Evolutionary conservation across 805 yeast species (phyloP).

Genomic region (Cephaloascus fragrans): DNA sequence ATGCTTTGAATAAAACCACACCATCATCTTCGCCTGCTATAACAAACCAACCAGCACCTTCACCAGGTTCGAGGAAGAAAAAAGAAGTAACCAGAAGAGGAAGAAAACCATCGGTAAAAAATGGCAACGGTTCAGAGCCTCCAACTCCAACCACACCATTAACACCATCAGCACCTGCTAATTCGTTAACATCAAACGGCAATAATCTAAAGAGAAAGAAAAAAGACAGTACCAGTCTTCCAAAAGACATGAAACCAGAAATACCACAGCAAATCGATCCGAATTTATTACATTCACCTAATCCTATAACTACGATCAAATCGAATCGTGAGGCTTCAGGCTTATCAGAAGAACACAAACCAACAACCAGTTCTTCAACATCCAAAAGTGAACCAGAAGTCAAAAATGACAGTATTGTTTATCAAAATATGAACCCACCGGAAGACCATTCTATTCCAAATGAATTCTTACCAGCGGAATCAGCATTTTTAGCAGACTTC

Average conservation of each 20-base stretch:
- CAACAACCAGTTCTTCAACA: not conserved
- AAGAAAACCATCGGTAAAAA: conserved; percentile 11
- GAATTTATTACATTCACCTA: conserved; percentile 16
- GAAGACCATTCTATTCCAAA: conserved; percentile 1
- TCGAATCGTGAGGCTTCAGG: not conserved
- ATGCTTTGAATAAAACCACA: conserved; percentile 3
- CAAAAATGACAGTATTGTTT: not conserved
- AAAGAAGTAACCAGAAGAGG: conserved; percentile 4
- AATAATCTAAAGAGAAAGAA: not conserved
- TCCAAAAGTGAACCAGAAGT: not conserved
- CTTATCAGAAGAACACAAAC: not conserved
- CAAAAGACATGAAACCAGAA: not conserved
- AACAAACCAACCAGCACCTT: conserved; percentile 6
- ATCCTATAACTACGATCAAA: conserved; percentile 1
- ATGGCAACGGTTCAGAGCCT: conserved; percentile 15
- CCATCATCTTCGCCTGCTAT: conserved; percentile 5
- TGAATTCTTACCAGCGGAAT: conserved; percentile 1
- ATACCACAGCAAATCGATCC: conserved; percentile 1
- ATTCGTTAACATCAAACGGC: conserved; percentile 4
- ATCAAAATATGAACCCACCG: not conserved
- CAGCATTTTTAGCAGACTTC: conserved; percentile 15
- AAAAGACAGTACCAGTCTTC: not conserved
- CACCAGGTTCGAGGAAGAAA: conserved; percentile 7
- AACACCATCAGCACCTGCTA: conserved; percentile 15
- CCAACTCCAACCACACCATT: conserved; percentile 22